Evolutionary conservation across 768 basidiomycete species (phyloP).

Genomic region (Candolleomyces efflorescens): DNA sequence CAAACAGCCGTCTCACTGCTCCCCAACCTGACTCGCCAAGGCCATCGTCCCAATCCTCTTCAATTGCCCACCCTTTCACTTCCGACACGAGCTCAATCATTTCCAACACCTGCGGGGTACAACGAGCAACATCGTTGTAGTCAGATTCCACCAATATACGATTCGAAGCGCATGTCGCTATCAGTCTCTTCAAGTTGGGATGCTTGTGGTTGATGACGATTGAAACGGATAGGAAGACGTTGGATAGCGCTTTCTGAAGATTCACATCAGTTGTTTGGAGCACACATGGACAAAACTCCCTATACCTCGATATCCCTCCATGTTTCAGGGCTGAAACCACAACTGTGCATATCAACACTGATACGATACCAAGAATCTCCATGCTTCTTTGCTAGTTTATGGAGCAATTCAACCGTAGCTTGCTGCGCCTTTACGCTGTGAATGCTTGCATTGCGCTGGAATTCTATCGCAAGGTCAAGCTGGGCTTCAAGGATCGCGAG

Average conservation of each 20-base stretch:
- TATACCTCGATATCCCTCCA: conserved; percentile 74
- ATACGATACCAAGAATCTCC: conserved; percentile 57
- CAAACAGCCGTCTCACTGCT: conserved; percentile 58
- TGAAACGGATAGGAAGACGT: conserved; percentile 86
- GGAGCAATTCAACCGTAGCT: conserved; percentile 64
- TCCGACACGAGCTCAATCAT: conserved; percentile 71
- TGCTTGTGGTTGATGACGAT: conserved; percentile 80
- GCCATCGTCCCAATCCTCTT: conserved; percentile 49
- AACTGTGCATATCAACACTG: conserved; percentile 89
- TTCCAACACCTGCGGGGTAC: conserved; percentile 65
- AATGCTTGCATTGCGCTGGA: conserved; percentile 74
- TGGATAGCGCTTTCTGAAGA: conserved; percentile 60
- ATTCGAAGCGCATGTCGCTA: conserved; percentile 54
- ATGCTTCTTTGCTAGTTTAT: conserved; percentile 53
- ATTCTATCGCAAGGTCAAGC: conserved; percentile 77
- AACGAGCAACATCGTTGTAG: conserved; percentile 60
- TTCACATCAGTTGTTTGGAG: not conserved
- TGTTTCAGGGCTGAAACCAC: conserved; percentile 74
- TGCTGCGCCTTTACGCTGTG: conserved; percentile 82
- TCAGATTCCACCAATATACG: conserved; percentile 88
- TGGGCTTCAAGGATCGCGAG: conserved; percentile 77
- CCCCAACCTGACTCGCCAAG: conserved; percentile 47
- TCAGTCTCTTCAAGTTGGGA: conserved; percentile 55
- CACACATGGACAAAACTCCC: not conserved
- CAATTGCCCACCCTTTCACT: conserved; percentile 74